Evolutionary conservation across 176 grass and related monocot genomes (phyloP), one percentile per base, ranked within the genome.

Genomic region (Poa annua): DNA sequence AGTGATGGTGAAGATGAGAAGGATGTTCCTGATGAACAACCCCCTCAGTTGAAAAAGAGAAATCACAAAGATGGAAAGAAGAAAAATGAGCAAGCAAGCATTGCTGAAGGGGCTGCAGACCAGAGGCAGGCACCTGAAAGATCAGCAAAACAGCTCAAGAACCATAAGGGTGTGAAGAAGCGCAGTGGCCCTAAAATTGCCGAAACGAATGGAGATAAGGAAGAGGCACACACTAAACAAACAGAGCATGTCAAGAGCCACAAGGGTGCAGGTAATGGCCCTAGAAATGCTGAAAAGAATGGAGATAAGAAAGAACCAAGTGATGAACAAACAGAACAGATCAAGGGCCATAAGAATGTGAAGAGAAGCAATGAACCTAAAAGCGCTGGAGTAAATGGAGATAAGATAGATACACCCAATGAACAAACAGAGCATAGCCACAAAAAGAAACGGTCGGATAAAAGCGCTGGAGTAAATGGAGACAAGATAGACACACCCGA

Each of bases 61-160:
- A 87, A 65, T 65, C 39, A 33, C 24, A 86, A 94, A 88, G 63
- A 85, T 15, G 32, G 7, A 55, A 95, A 86, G 80, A 78, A 53
- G 48, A 76, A 21, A 66, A 50, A 63, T 77, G 45, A 80, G 61
- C 41, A 53, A 21, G 13, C 17, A 69, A 62, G 22, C 11, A 48
- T 67, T 3, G 15, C 9, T 38, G 55, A 83, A 70, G 80, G 47
- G 10, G 54, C 29, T 48, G 64, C 50, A 42, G 76, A 66, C 45
- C 21, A 86, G 75, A 78, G 52, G 19, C 75, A 9, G 45, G 61
- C 41, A 48, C 55, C 63, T 74, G 82, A 91, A 85, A 74, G 19
- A 73, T 55, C 50, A 22, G 78, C 53, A 22, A 88, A 89, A 61
- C 52, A 72, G 49, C 32, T 22, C 26, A 82, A 81, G 21, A 81